These are phyloP conservation scores for Neurospora sp. DNA, from an alignment of 2,329 filamentous ascomycete species.

Conservation along the genomic window DNA sequence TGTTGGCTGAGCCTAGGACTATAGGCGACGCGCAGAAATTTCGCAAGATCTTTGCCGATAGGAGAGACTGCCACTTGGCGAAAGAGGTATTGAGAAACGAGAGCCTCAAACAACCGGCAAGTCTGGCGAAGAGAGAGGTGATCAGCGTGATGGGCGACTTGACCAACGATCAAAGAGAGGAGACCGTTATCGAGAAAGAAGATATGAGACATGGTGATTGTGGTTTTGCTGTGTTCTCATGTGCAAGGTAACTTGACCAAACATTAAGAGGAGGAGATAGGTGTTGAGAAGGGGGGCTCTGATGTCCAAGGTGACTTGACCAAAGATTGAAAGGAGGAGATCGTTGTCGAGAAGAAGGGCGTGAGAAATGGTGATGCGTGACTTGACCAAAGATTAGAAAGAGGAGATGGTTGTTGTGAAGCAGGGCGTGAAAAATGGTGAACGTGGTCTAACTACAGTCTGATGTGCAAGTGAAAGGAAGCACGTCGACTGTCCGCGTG, in stretches of 20 bases:
- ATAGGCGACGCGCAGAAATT: neutral
- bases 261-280: neutral
- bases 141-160: neutral
- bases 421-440: neutral
- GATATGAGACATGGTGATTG: neutral
- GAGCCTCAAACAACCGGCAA: neutral
- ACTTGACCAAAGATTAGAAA: neutral
- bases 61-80: neutral
- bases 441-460: neutral
- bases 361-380: too few species aligned
- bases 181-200: neutral
- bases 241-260: neutral
- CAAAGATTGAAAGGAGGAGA: too few species aligned
- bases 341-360: too few species aligned
- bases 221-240: neutral
- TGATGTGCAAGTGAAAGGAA: neutral
- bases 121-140: neutral
- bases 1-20: neutral
- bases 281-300: too few species aligned
- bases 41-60: neutral
- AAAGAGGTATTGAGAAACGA: neutral
- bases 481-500: neutral
- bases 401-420: neutral
- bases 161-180: neutral
- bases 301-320: neutral